Evolutionary conservation across 164 flowering plant species (phyloP).

Genomic region (Macadamia integrifolia): DNA sequence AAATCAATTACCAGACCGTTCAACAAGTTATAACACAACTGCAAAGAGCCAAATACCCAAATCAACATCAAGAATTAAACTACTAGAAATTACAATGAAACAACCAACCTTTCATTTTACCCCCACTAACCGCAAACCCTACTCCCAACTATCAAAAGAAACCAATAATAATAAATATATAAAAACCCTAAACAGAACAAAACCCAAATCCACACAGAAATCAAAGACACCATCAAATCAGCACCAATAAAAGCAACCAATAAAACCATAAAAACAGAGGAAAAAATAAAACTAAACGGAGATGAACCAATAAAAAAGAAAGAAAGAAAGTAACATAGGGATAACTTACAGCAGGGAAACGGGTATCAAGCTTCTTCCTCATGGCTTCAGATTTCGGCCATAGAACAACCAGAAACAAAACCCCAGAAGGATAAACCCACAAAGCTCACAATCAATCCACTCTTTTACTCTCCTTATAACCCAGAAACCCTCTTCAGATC

Average conservation of each 20-base stretch:
- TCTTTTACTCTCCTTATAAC: not conserved
- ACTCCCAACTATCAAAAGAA: not conserved
- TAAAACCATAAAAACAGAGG: not conserved
- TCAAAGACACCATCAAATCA: too few relatives aligned
- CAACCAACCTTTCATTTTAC: not conserved
- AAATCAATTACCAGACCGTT: not conserved
- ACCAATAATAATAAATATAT: not conserved
- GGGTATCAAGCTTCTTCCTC: conserved; percentile 28
- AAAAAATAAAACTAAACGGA: not conserved
- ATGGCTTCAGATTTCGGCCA: conserved; percentile 16
- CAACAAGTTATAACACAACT: too few relatives aligned
- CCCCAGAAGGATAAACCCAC: not conserved
- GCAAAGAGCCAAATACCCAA: not conserved
- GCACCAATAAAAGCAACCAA: not conserved
- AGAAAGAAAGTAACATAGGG: not conserved
- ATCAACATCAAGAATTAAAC: not conserved
- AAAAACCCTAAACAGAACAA: not conserved
- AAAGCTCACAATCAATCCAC: not conserved
- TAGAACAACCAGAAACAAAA: not conserved
- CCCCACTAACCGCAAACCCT: not conserved
- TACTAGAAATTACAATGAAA: not conserved
- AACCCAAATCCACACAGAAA: not conserved
- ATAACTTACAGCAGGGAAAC: conserved; percentile 20
- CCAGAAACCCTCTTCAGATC: conserved; percentile 1
- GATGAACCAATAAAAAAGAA: not conserved